These are phyloP conservation scores for Calonectria pteridis DNA, from an alignment of 2,329 filamentous ascomycete species.

Conservation along the genomic window DNA sequence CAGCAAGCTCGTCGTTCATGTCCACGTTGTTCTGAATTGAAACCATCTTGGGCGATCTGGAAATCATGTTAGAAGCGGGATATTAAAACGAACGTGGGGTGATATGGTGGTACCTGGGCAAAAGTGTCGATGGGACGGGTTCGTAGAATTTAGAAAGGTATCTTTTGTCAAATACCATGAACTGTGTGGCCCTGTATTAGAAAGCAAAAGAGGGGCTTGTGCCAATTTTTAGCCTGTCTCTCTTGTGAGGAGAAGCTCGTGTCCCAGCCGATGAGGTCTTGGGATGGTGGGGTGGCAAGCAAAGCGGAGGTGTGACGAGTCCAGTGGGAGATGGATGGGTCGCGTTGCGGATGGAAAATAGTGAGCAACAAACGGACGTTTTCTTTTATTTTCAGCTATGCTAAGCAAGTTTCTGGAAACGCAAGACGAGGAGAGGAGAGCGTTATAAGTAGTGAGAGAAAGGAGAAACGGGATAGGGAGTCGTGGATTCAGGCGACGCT, in stretches of 20 bases:
- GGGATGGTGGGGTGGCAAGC: constrained; percentile 35
- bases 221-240: constrained; percentile 14
- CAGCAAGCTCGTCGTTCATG: constrained; percentile 84
- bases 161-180: constrained; percentile 10
- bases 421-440: constrained; percentile 27
- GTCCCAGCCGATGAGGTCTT: constrained; percentile 22
- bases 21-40: constrained; percentile 64
- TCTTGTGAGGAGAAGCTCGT: constrained; percentile 10
- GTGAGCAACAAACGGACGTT: constrained; percentile 35
- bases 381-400: constrained; percentile 42
- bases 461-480: constrained; percentile 12
- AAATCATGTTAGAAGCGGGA: constrained; percentile 28
- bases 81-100: constrained; percentile 13
- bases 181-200: not conserved
- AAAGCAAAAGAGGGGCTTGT: not conserved
- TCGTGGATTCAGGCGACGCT: constrained; percentile 33
- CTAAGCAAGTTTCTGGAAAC: constrained; percentile 41
- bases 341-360: constrained; percentile 32
- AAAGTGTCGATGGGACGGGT: not conserved
- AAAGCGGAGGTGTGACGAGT: constrained; percentile 36
- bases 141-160: not conserved
- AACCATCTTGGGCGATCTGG: constrained; percentile 49
- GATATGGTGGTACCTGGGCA: constrained; percentile 29
- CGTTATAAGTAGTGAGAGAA: constrained; percentile 14
- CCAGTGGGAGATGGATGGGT: constrained; percentile 27